Evolutionary conservation across 352 stramenopile species (phyloP).

Genomic region (Albugo laibachii): DNA sequence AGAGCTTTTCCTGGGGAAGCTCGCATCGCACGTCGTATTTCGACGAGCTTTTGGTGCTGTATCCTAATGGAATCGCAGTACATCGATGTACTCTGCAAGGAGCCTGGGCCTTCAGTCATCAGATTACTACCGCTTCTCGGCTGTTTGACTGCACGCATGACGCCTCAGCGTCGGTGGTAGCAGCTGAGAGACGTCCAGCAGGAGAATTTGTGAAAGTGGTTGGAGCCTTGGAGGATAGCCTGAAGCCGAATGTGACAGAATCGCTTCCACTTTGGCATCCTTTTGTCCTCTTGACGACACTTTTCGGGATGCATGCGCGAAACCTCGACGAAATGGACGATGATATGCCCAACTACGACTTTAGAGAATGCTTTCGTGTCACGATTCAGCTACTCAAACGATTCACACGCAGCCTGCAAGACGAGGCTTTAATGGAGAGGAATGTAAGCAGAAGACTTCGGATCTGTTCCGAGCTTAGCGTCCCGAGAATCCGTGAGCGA

Average conservation of each 20-base stretch:
- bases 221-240: slow-evolving; percentile 44
- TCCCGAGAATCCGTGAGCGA: slow-evolving; percentile 5
- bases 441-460: slow-evolving; percentile 42
- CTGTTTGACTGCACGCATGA: slow-evolving; percentile 71
- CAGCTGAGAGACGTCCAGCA: slow-evolving; percentile 26
- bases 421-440: slow-evolving; percentile 33
- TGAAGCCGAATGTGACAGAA: slow-evolving; percentile 70
- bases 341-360: slow-evolving; percentile 34
- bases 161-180: slow-evolving; percentile 57
- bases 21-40: slow-evolving; percentile 73
- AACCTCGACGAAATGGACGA: slow-evolving; percentile 54
- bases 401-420: slow-evolving; percentile 40
- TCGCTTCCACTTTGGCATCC: slow-evolving; percentile 67
- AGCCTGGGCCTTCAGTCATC: slow-evolving; percentile 34
- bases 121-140: slow-evolving; percentile 24
- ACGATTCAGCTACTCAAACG: slow-evolving; percentile 72
- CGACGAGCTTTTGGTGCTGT: slow-evolving; percentile 53
- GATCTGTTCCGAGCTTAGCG: slow-evolving; percentile 16
- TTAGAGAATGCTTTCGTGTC: slow-evolving; percentile 53
- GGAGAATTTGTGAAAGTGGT: slow-evolving; percentile 58
- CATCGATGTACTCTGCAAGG: slow-evolving; percentile 56
- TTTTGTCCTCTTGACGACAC: slow-evolving; percentile 61
- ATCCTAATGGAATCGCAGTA: slow-evolving; percentile 39
- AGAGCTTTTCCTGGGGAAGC: slow-evolving; percentile 64
- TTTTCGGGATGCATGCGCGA: slow-evolving; percentile 69